A percentile compares a stretch with the other conserved stretches of the same genome.
These are phyloP conservation scores for Sporothrix phasma DNA, from an alignment of 2,329 filamentous ascomycete genomes.

Conservation along the genomic window DNA sequence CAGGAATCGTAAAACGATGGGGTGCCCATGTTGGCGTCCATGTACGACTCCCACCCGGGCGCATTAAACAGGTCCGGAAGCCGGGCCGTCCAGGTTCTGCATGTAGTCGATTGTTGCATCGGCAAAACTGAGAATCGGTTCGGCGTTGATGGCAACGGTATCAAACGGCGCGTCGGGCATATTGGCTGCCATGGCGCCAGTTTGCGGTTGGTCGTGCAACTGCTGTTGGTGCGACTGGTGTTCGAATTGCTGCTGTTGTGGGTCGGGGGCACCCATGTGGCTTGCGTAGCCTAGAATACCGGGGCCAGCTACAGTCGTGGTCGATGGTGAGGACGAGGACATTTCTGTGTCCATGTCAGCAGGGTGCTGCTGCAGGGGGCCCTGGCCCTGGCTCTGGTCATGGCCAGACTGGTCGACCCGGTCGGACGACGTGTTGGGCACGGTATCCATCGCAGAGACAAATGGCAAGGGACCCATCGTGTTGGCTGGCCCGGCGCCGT, in stretches of 20 bases:
- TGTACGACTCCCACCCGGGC: constrained; percentile 13
- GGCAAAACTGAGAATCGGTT: constrained; percentile 13
- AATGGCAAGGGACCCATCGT: not conserved
- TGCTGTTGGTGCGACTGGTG: not conserved
- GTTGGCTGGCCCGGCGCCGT: not conserved
- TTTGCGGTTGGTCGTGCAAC: not conserved
- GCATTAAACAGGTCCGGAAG: constrained; percentile 14
- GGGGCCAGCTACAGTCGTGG: not conserved
- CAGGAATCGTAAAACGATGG: constrained; percentile 10
- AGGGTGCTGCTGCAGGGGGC: not conserved
- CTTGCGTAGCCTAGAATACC: not conserved
- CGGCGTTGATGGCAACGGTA: not conserved
- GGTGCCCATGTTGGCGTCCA: constrained; percentile 12
- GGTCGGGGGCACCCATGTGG: not conserved
- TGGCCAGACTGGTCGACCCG: not conserved
- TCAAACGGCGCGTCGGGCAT: constrained; percentile 3
- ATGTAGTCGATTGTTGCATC: constrained; percentile 24
- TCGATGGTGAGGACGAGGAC: not conserved
- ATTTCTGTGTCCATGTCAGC: not conserved
- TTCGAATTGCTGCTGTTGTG: not conserved
- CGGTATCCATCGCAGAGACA: not conserved
- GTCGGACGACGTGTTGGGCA: not conserved
- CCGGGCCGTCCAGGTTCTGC: constrained; percentile 21
- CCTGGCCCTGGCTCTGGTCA: not conserved
- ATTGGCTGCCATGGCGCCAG: not conserved